Evolutionary conservation across 1,284 basidiomycete genomes (phyloP).

Genomic region (Sporisorium iseilematis-ciliati): DNA sequence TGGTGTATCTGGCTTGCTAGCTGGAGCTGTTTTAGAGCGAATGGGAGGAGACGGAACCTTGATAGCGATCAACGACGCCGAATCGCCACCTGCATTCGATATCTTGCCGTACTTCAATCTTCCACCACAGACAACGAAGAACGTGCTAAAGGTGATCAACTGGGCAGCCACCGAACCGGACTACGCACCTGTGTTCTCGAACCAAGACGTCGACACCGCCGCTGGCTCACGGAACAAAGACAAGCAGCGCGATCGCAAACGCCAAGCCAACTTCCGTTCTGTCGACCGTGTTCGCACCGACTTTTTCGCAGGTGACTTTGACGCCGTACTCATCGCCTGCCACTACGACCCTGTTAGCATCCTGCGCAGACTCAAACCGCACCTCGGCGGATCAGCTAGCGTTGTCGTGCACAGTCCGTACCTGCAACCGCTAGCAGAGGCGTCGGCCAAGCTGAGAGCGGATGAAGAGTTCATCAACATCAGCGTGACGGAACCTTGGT

Average conservation of each 20-base stretch:
- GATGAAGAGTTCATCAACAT: conserved; percentile 81
- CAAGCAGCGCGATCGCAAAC: conserved; percentile 46
- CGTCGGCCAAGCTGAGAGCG: conserved; percentile 80
- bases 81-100: conserved; percentile 92
- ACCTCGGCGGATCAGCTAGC: conserved; percentile 85
- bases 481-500: conserved; percentile 86
- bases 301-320: conserved; percentile 80
- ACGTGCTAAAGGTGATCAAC: conserved; percentile 51
- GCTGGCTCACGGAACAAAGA: conserved; percentile 22
- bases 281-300: conserved; percentile 77
- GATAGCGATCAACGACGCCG: conserved; percentile 87
- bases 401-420: conserved; percentile 89
- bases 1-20: conserved; percentile 85
- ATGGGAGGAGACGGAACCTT: conserved; percentile 80
- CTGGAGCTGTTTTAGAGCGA: conserved; percentile 83
- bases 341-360: conserved; percentile 89
- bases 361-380: conserved; percentile 79
- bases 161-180: conserved; percentile 60
- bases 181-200: conserved; percentile 44
- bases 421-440: conserved; percentile 79
- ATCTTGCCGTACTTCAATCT: conserved; percentile 84
- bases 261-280: conserved; percentile 42
- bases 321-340: conserved; percentile 79
- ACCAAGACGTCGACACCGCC: conserved; percentile 22
- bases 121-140: conserved; percentile 64